phyloP scores from a whole-genome alignment of 345 rosid species.

The Luvunga scandens region DNA sequence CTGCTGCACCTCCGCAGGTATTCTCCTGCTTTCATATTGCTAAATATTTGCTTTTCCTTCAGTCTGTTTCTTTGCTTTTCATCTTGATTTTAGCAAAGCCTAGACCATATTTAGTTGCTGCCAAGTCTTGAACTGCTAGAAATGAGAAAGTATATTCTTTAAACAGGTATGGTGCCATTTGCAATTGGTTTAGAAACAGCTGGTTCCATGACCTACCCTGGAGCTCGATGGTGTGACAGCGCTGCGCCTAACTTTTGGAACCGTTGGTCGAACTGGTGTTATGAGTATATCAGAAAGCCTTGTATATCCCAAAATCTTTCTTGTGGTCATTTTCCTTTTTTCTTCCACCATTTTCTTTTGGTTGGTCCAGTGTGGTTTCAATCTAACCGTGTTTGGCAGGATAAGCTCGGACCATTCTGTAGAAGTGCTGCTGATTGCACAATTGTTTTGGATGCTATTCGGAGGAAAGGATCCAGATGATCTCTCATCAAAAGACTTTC shows the following conservation, averaged over 20 bases:
- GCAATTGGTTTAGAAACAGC: slow-evolving; percentile 95
- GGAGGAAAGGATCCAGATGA: slow-evolving; percentile 82
- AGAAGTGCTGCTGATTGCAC: slow-evolving; percentile 65
- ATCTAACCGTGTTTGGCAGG: slow-evolving; percentile 40
- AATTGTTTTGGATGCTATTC: slow-evolving; percentile 55
- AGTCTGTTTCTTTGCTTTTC: background rate
- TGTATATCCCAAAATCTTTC: slow-evolving; percentile 29
- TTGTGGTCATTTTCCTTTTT: background rate
- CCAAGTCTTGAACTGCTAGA: background rate
- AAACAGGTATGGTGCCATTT: slow-evolving; percentile 78
- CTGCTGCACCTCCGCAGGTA: slow-evolving; percentile 89
- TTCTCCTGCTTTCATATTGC: slow-evolving; percentile 1
- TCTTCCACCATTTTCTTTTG: background rate
- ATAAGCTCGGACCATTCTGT: slow-evolving; percentile 86
- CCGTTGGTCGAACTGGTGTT: slow-evolving; percentile 77
- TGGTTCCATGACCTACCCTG: slow-evolving; percentile 82
- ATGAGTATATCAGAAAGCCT: slow-evolving; percentile 91
- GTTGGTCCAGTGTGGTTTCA: background rate
- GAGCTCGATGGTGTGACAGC: slow-evolving; percentile 81
- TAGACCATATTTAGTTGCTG: background rate
- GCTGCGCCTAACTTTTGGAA: slow-evolving; percentile 80
- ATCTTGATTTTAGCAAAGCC: background rate
- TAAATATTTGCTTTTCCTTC: background rate
- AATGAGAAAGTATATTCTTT: background rate
- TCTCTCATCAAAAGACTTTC: slow-evolving; percentile 71